Conservation (phyloP, 805 yeast genomes). For the Priceomyces melissophilus region DNA sequence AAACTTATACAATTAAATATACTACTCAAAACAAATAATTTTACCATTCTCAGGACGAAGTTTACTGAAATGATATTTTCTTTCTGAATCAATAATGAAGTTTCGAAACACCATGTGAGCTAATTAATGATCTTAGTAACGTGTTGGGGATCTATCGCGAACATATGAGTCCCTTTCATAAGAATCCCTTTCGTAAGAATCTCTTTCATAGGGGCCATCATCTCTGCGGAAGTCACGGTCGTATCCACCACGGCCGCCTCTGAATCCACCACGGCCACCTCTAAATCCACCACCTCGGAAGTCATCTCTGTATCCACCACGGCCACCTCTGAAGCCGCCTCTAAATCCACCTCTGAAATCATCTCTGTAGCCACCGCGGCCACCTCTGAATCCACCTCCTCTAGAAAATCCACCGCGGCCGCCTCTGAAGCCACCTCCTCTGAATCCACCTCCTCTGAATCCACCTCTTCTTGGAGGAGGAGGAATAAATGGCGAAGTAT, state of each 20-base stretch:
- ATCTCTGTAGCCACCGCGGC: constrained; percentile 25
- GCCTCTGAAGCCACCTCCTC: constrained; percentile 24
- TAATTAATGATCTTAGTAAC: constrained; percentile 41
- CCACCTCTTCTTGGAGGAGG: constrained; percentile 47
- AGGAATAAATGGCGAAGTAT: constrained; percentile 56
- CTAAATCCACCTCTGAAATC: constrained; percentile 37
- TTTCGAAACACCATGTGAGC: not conserved
- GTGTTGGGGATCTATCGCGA: constrained; percentile 68
- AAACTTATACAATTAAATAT: constrained; percentile 9
- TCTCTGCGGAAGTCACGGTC: constrained; percentile 44
- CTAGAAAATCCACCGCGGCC: constrained; percentile 37
- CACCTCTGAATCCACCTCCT: constrained; percentile 32
- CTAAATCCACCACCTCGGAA: constrained; percentile 33
- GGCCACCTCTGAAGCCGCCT: constrained; percentile 38
- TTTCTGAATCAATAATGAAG: not conserved
- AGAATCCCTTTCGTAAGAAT: constrained; percentile 39
- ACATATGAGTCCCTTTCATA: constrained; percentile 46
- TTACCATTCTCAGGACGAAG: constrained; percentile 1
- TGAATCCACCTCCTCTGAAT: constrained; percentile 28
- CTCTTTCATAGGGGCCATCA: constrained; percentile 46
- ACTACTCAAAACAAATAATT: constrained; percentile 7
- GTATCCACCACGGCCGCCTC: constrained; percentile 29
- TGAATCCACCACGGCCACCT: constrained; percentile 29
- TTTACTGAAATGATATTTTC: too few species aligned
- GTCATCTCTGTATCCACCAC: constrained; percentile 31